These are phyloP conservation scores for Hirschfeldia incana DNA, from an alignment of 345 rosid species.

Conservation along the genomic window DNA sequence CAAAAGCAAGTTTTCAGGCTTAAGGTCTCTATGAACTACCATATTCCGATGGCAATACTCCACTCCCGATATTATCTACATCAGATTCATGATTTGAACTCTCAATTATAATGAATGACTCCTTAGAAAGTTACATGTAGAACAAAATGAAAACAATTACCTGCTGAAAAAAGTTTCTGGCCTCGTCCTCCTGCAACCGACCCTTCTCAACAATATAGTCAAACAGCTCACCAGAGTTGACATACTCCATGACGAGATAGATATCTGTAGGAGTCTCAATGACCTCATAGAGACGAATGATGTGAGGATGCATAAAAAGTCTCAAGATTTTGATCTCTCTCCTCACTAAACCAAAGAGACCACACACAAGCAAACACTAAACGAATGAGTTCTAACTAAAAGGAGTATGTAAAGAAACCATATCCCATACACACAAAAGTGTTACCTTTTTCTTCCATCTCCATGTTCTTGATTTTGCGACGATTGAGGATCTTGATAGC, in stretches of 20 bases:
- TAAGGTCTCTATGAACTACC: conserved; percentile 97
- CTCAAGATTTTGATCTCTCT: conserved; percentile 93
- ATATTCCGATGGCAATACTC: conserved; percentile 89
- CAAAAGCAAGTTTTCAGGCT: conserved; percentile 92
- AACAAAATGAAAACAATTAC: conserved; percentile 38
- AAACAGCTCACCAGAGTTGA: conserved; percentile 90
- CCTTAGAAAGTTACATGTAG: no score
- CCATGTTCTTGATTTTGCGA: conserved; percentile 71
- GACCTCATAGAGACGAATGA: conserved; percentile 87
- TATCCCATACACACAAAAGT: no score
- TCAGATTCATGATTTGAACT: neutral
- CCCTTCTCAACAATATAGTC: conserved; percentile 93
- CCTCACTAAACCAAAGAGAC: conserved; percentile 56
- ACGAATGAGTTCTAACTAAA: neutral
- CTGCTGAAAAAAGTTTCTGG: conserved; percentile 94
- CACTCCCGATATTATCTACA: conserved; percentile 91
- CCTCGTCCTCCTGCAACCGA: conserved; percentile 92
- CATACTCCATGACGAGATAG: conserved; percentile 89
- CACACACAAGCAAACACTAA: neutral
- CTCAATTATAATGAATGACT: no score
- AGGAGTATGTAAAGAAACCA: no score
- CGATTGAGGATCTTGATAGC: conserved; percentile 96
- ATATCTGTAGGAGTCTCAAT: conserved; percentile 84
- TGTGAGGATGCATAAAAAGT: conserved; percentile 94
- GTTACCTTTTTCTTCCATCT: conserved; percentile 98